A percentile compares a stretch with the other conserved stretches of the same genome.
These are phyloP conservation scores for Pseudonectria buxi DNA, from an alignment of 2,329 filamentous ascomycete genomes.

Conservation along the genomic window DNA sequence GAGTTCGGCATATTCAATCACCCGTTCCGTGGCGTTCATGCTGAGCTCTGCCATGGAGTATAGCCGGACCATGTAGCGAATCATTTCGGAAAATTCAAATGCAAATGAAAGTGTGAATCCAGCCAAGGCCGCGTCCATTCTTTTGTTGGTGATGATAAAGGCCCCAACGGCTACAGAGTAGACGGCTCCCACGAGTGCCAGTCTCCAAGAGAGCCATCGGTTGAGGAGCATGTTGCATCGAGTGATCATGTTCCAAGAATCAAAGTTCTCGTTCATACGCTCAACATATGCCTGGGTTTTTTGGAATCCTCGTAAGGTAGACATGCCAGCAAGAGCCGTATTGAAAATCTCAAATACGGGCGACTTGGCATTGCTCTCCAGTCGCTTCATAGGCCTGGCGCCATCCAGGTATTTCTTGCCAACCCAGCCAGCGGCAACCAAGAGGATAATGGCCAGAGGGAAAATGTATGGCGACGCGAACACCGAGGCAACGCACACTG, in stretches of 20 bases:
- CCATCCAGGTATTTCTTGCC: conserved; percentile 60
- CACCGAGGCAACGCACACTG: conserved; percentile 59
- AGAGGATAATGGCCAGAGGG: conserved; percentile 50
- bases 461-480: conserved; percentile 64
- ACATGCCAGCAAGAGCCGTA: conserved; percentile 62
- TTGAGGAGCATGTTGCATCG: conserved; percentile 68
- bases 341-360: conserved; percentile 78
- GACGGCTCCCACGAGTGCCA: conserved; percentile 60
- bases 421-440: conserved; percentile 51
- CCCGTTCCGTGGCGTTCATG: conserved; percentile 72
- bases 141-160: conserved; percentile 54
- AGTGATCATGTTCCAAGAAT: conserved; percentile 58
- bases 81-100: conserved; percentile 57
- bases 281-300: conserved; percentile 61
- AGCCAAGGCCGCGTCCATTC: conserved; percentile 62
- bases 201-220: conserved; percentile 69
- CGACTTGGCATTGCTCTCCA: conserved; percentile 70
- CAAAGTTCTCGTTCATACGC: conserved; percentile 63
- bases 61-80: conserved; percentile 60
- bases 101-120: conserved; percentile 72
- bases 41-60: conserved; percentile 68
- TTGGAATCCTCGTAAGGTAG: conserved; percentile 69
- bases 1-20: conserved; percentile 67
- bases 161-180: conserved; percentile 61
- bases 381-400: conserved; percentile 67